Base-by-base conservation (phyloP, 1,284 basidiomycete genomes). In the Cystobasidium slooffiae region DNA sequence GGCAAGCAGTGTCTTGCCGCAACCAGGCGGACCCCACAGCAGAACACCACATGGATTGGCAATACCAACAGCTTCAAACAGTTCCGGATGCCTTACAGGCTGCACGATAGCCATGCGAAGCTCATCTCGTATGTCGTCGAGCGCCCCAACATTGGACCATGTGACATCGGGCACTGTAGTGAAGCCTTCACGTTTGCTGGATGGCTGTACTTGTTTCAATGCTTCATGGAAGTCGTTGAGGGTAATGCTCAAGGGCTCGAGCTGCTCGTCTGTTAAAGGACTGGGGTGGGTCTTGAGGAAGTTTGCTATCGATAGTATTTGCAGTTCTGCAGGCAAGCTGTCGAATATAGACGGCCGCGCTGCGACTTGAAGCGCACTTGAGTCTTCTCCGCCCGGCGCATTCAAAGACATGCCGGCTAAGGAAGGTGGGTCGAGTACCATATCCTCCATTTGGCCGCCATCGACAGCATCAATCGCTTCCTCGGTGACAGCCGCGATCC, bases 21-120 rank as follows among this genome's bases (percentile, higher is more conserved):
- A 98, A 4, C 96, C 96, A 0, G 96, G 96, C 9, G 96, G 96
- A 18, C 96, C 96, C 96, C 95, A 99, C n/a, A 98, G 84, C 22
- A 98, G 85, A 0, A 98, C 96, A 2, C 96, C 96, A 81, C 93
- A 91, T 0, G 91, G 88, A 8, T 91, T 89, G 55, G 89, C 88
- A 76, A 97, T 93, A 12, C 95, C 96, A 1, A 97, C 90, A 0
- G 87, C 87, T 63, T 84, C 88, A 83, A 98, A 99, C 1, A 98
- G 82, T 81, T 95, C 94, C 0, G 96, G 96, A 58, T 91, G 85
- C 65, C 88, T 87, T 79, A 99, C 96, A 1, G 96, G 96, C 81
- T 97, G 93, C 3, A 99, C 94, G 77, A 99, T 93, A 16, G 94
- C 92, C 93, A 98, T 97, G 79, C 94, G 91, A 51, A 99, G 86